phyloP scores from a whole-genome alignment of 2,329 filamentous ascomycete species.

The Geoglossum cookeanum region DNA sequence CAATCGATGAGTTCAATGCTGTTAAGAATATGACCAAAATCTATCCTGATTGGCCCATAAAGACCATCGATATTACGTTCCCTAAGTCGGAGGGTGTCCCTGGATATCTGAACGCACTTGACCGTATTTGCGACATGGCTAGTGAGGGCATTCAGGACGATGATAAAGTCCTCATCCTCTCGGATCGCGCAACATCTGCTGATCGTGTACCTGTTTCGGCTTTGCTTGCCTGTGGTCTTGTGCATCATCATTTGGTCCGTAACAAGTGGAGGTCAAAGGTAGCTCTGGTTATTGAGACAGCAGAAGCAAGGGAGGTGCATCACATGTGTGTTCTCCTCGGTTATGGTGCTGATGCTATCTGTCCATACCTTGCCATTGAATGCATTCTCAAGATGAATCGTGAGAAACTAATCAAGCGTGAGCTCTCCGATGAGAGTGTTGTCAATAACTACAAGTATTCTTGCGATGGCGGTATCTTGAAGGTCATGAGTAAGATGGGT shows the following conservation, averaged over 20 bases:
- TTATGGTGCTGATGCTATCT: constrained; percentile 85
- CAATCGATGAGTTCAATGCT: constrained; percentile 78
- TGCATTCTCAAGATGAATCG: constrained; percentile 94
- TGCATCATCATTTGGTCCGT: constrained; percentile 85
- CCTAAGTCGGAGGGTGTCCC: constrained; percentile 64
- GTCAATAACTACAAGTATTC: constrained; percentile 96
- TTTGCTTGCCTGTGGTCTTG: constrained; percentile 74
- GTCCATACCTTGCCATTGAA: constrained; percentile 89
- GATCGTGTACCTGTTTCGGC: constrained; percentile 75
- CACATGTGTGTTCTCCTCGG: constrained; percentile 97
- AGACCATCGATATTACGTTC: constrained; percentile 83
- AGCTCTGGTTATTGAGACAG: constrained; percentile 77
- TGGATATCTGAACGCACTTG: constrained; percentile 73
- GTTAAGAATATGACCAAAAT: constrained; percentile 56
- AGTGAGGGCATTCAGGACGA: constrained; percentile 67
- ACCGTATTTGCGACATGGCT: constrained; percentile 70
- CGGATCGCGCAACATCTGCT: constrained; percentile 66
- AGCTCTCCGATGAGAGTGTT: constrained; percentile 60
- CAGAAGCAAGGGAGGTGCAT: constrained; percentile 89
- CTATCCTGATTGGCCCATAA: constrained; percentile 68
- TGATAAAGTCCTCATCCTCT: constrained; percentile 74
- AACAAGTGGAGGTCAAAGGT: constrained; percentile 90
- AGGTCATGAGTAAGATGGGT: constrained; percentile 99
- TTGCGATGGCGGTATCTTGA: constrained; percentile 86
- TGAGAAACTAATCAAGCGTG: constrained; percentile 81